Base-by-base conservation (phyloP, 2,329 filamentous ascomycete species). In the Paecilomyces fulvus region DNA sequence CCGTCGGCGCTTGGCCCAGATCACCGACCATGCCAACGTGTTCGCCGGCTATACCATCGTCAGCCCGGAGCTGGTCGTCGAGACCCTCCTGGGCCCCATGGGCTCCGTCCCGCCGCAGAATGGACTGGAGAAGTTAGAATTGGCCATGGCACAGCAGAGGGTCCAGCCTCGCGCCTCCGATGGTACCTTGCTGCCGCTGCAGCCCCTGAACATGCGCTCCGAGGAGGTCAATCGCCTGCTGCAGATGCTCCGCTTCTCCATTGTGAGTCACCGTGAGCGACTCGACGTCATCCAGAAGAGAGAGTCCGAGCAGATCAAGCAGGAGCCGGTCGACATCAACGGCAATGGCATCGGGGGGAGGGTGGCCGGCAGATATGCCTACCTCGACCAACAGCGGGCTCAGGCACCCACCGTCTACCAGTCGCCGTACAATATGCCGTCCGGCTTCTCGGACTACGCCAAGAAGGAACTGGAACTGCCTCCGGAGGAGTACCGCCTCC, bases 11-110 rank as follows among this genome's bases (percentile, higher is more conserved):
- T 62, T 76, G 59, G 70, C 67, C 51, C 73, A 75, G 58, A 76
- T 76, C 57, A 74, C 72, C 63, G 73, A 76, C 58, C 73, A 75
- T 67, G 72, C 73, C 64, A 76, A 76, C 65, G 66, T 73, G 25
- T 73, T 73, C 56, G 73, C 73, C 56, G 73, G 73, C 49, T 75
- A 75, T 58, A 73, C 65, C 50, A 75, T 76, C 59, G 73, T 75
- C 56, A 68, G 72, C 58, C 70, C 73, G 52, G 72, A 75, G 62
- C 64, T 75, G 67, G 73, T 75, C 54, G 72, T 74, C 51, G 72
- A 75, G 56, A 72, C 71, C 30, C 65, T 76, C 50, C 59, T 76
- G 60, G 73, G 73, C 3, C 71, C 73, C 30, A 70, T 71, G 67
- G 71, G 70, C 57, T 73, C 71, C 11, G 68, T 72, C 23, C 66